Conservation (phyloP, 2,329 filamentous ascomycete species). For the Berkeleyomyces rouxiae region DNA sequence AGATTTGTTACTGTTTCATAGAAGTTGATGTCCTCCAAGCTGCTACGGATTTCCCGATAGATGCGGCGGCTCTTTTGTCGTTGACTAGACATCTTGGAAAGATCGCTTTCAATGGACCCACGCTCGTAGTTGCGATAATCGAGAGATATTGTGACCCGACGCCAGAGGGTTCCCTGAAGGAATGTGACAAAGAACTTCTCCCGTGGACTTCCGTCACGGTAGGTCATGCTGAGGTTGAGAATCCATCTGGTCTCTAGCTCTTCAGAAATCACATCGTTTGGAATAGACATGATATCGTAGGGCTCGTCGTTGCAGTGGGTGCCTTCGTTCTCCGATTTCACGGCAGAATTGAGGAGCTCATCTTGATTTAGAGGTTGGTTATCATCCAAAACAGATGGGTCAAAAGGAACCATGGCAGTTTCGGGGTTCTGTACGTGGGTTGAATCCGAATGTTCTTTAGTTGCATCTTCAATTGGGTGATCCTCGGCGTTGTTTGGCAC, state of each 20-base stretch:
- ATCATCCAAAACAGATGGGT: neutral
- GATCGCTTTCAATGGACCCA: constrained; percentile 71
- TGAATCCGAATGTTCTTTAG: neutral
- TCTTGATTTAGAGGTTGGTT: neutral
- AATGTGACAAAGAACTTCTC: constrained; percentile 99
- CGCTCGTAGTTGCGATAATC: constrained; percentile 72
- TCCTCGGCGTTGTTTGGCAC: neutral
- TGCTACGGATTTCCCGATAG: constrained; percentile 87
- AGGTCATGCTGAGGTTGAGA: constrained; percentile 95
- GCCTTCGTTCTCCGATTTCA: neutral
- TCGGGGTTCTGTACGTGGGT: neutral
- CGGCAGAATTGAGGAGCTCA: neutral
- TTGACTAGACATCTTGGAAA: constrained; percentile 64
- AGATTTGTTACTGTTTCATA: constrained; percentile 93
- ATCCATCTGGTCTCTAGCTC: constrained; percentile 89
- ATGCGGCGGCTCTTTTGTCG: constrained; percentile 85
- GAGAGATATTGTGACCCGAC: constrained; percentile 78
- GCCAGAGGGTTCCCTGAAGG: constrained; percentile 67
- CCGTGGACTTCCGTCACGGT: constrained; percentile 75
- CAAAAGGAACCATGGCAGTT: neutral
- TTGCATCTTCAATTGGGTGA: too few relatives aligned
- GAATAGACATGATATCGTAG: constrained; percentile 3
- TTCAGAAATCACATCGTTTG: constrained; percentile 43
- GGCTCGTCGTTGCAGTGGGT: constrained; percentile 4
- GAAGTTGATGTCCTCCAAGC: constrained; percentile 83